Evolutionary conservation across 2,329 filamentous ascomycete genomes (phyloP).

Genomic region (Thermothelomyces thermophilus): DNA sequence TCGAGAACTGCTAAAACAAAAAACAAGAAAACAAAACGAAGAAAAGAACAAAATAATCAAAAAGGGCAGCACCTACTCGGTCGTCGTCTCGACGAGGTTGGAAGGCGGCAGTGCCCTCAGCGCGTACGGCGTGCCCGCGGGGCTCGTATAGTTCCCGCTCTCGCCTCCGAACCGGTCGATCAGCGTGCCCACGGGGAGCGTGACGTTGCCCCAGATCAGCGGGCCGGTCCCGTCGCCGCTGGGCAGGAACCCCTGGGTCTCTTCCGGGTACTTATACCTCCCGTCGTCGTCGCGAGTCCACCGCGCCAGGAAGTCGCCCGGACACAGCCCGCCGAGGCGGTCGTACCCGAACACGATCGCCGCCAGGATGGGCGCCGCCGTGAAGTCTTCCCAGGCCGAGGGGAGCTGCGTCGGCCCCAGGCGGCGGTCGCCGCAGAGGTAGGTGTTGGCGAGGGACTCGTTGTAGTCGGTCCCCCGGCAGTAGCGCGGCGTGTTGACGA

Average conservation of each 20-base stretch:
- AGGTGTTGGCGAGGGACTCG: constrained; percentile 22
- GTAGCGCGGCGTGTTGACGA: constrained; percentile 16
- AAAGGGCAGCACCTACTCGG: constrained; percentile 18
- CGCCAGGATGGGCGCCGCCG: constrained; percentile 30
- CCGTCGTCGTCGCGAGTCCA: constrained; percentile 28
- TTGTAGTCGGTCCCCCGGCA: constrained; percentile 31
- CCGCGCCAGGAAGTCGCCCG: constrained; percentile 33
- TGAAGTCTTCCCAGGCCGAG: constrained; percentile 15
- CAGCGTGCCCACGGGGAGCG: constrained; percentile 35
- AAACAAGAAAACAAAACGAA: neutral
- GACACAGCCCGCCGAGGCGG: constrained; percentile 24
- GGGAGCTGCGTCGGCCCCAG: constrained; percentile 33
- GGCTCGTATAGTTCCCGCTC: constrained; percentile 36
- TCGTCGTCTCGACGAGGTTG: constrained; percentile 33
- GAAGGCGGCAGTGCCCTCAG: constrained; percentile 41
- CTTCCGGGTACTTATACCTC: constrained; percentile 34
- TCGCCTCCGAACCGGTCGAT: constrained; percentile 44
- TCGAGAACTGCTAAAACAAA: neutral
- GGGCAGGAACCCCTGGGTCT: constrained; percentile 38
- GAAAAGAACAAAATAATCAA: neutral
- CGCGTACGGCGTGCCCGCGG: constrained; percentile 40
- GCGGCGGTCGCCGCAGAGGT: constrained; percentile 34
- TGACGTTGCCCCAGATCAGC: constrained; percentile 37
- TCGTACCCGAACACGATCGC: constrained; percentile 25
- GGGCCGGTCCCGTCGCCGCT: constrained; percentile 1